These are phyloP conservation scores for Agapanthus africanus DNA, from an alignment of 106 monocot genomes.

Conservation along the genomic window DNA sequence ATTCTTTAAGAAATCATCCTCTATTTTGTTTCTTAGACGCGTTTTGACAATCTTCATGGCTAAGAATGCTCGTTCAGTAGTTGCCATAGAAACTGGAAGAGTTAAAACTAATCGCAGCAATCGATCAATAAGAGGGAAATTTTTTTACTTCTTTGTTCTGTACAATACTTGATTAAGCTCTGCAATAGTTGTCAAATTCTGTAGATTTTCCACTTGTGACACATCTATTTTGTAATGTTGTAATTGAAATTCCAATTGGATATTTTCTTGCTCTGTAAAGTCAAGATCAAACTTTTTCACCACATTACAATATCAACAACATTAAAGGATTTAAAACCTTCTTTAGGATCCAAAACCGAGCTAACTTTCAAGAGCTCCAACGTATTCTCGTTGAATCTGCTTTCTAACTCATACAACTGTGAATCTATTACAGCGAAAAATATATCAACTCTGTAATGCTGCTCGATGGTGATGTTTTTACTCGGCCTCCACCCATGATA, in stretches of 20 bases:
- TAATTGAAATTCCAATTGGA: no score
- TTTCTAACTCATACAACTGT: constrained; percentile 15
- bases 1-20: neutral
- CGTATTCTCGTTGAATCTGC: constrained; percentile 7
- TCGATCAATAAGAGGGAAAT: no score
- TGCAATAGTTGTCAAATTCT: no score
- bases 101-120: no score
- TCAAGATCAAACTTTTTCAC: no score
- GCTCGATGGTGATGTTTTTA: constrained; percentile 2
- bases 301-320: neutral
- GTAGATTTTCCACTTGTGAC: no score
- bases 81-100: neutral
- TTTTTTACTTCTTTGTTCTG: no score
- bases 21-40: neutral
- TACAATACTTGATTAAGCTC: no score
- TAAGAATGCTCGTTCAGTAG: neutral
- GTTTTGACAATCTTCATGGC: neutral
- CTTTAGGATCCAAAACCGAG: constrained; percentile 4
- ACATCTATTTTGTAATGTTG: no score
- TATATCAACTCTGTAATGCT: no score
- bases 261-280: no score
- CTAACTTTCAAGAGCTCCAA: constrained; percentile 15
- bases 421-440: constrained; percentile 10
- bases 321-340: neutral
- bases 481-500: neutral